A percentile compares a stretch with the other conserved stretches of the same genome.
Conservation (phyloP, 495 filamentous ascomycete genomes). For the Trypethelium eluteriae region DNA sequence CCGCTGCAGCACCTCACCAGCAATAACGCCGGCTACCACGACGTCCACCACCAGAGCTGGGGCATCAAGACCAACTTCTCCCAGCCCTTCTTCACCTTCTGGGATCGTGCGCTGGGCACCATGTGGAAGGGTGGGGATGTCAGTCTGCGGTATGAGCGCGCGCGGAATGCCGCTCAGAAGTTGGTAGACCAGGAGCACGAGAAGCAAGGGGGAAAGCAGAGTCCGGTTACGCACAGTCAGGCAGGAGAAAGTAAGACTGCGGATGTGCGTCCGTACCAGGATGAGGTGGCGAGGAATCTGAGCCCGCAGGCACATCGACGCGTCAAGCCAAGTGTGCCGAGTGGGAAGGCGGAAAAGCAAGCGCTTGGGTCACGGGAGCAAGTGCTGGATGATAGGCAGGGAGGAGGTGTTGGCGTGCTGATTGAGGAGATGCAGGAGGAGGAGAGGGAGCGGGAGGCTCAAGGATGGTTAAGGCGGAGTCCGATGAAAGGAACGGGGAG, state of each 20-base stretch:
- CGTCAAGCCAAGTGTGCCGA: slow-evolving; percentile 13
- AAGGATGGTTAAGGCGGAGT: slow-evolving; percentile 21
- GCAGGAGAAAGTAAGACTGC: slow-evolving; percentile 6
- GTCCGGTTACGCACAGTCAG: slow-evolving; percentile 8
- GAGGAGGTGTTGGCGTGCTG: slow-evolving; percentile 22
- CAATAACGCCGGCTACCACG: slow-evolving; percentile 93
- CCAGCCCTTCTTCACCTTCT: slow-evolving; percentile 82
- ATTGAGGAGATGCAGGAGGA: slow-evolving; percentile 33
- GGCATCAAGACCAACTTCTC: slow-evolving; percentile 79
- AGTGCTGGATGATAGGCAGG: slow-evolving; percentile 24
- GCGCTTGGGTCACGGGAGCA: slow-evolving; percentile 25
- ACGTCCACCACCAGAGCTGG: slow-evolving; percentile 98
- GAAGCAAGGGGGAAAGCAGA: neutral
- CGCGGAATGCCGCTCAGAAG: slow-evolving; percentile 31
- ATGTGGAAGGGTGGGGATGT: slow-evolving; percentile 61
- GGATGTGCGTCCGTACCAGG: neutral
- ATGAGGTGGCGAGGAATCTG: neutral
- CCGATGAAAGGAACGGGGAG: slow-evolving; percentile 31
- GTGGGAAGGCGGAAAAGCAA: slow-evolving; percentile 27
- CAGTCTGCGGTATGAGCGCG: slow-evolving; percentile 41
- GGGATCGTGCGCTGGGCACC: slow-evolving; percentile 66
- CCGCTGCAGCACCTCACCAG: slow-evolving; percentile 82
- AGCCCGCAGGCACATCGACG: neutral
- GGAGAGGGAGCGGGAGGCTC: slow-evolving; percentile 15
- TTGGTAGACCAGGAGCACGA: slow-evolving; percentile 24